Evolutionary conservation across 805 yeast species (phyloP), one percentile per base, ranked within the genome.

Genomic region (Schwanniomyces pseudopolymorphus): DNA sequence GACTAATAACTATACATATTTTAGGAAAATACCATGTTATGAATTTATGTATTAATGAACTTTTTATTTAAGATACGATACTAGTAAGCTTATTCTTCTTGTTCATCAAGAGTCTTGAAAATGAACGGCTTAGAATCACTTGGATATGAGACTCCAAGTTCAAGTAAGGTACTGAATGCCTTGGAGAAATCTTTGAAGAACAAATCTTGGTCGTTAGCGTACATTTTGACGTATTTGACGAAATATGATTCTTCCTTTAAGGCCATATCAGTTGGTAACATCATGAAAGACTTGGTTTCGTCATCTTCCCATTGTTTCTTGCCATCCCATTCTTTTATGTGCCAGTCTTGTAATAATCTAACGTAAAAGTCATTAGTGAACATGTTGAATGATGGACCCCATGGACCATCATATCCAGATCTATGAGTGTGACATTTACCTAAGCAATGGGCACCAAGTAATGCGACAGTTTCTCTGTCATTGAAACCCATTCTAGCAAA

Each of bases 51-150:
- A n/a, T n/a, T n/a, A n/a, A 36, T 36, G n/a, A 20, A 36, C 19
- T n/a, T 11, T 7, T 14, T 20, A n/a, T 19, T 19, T 38, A 7
- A 26, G 16, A 20, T 13, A 25, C 17, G n/a, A 13, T 20, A 31
- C 3, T 28, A 14, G 16, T 28, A 5, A 6, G 7, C 16, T 26
- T 38, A 33, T 9, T 50, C 51, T 26, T 70, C 80, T 70, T 85
- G 90, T 43, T 85, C 90, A 35, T 85, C 90, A 48, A 87, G 67
- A 28, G 92, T 84, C 64, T 83, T 75, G 66, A 85, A 84, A 39
- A 59, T 60, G 57, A 72, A 70, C n/a, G 66, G 67, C 51, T 71
- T 63, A 24, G 72, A 60, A 27, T 70, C 67, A 16, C 74, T 66
- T 10, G 84, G 85, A 63, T 85, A 87, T 5, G 61, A 50, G 41